phyloP scores from a whole-genome alignment of 2,329 filamentous ascomycete genomes.

The Leptographium lundbergii region DNA sequence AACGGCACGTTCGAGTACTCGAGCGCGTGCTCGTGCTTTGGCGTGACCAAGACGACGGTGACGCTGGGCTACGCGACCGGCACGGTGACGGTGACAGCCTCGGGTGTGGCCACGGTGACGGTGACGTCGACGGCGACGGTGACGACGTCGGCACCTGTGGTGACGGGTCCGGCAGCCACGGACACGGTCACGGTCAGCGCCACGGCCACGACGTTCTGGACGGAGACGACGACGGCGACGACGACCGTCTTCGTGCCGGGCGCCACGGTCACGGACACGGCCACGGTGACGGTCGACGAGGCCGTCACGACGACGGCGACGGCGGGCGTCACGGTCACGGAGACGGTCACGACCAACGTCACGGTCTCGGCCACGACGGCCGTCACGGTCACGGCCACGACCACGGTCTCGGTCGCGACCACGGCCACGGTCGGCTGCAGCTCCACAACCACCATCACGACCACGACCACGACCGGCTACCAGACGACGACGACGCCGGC shows the following conservation, averaged over 20 bases:
- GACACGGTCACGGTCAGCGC: neutral
- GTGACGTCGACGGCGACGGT: neutral
- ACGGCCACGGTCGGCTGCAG: neutral
- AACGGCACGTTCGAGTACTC: conserved; percentile 10
- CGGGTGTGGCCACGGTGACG: neutral
- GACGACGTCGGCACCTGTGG: neutral
- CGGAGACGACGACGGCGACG: neutral
- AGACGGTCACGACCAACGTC: neutral
- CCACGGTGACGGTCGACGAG: neutral
- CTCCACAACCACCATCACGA: neutral
- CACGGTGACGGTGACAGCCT: neutral
- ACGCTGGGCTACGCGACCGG: neutral
- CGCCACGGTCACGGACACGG: neutral
- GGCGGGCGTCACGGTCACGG: neutral
- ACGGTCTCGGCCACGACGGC: neutral
- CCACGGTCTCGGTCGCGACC: neutral
- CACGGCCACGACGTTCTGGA: neutral
- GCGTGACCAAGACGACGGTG: conserved; percentile 10
- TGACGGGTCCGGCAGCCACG: neutral
- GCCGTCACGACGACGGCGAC: neutral
- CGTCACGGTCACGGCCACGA: neutral
- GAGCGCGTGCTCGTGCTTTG: conserved; percentile 18
- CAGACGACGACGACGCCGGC: neutral
- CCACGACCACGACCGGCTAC: neutral
- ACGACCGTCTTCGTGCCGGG: neutral